Evolutionary conservation across 164 flowering plant species (phyloP).

Genomic region (Kalanchoe fedtschenkoi): DNA sequence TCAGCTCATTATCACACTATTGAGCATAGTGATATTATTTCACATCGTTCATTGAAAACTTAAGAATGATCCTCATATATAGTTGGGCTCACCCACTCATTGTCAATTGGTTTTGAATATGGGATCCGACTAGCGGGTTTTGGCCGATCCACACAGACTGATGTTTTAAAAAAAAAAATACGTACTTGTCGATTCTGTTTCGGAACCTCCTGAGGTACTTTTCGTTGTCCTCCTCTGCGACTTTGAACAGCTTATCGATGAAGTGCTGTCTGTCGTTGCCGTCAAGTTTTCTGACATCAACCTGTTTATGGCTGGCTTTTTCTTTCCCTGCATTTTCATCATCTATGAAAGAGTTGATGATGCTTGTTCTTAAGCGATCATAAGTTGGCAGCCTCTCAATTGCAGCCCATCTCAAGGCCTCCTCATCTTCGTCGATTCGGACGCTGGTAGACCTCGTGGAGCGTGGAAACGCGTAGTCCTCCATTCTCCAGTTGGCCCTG

Average conservation of each 20-base stretch:
- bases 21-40: no score
- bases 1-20: not conserved
- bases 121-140: not conserved
- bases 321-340: constrained; percentile 8
- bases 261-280: constrained; percentile 46
- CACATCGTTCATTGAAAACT: no score
- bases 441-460: constrained; percentile 22
- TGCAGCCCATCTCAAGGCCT: constrained; percentile 84
- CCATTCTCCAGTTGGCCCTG: constrained; percentile 44
- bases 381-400: constrained; percentile 83
- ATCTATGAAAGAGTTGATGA: constrained; percentile 46
- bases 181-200: constrained; percentile 66
- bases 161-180: not conserved
- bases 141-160: not conserved
- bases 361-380: constrained; percentile 63
- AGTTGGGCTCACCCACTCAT: no score
- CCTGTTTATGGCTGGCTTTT: constrained; percentile 32
- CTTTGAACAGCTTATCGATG: constrained; percentile 59
- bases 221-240: constrained; percentile 90
- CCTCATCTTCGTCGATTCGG: constrained; percentile 59
- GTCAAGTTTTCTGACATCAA: constrained; percentile 61
- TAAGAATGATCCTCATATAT: no score
- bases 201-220: constrained; percentile 65
- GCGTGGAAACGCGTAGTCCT: constrained; percentile 38
- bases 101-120: not conserved